These are phyloP conservation scores for Skeletonema tropicum DNA, from an alignment of 108 stramenopile genomes.

Conservation along the genomic window DNA sequence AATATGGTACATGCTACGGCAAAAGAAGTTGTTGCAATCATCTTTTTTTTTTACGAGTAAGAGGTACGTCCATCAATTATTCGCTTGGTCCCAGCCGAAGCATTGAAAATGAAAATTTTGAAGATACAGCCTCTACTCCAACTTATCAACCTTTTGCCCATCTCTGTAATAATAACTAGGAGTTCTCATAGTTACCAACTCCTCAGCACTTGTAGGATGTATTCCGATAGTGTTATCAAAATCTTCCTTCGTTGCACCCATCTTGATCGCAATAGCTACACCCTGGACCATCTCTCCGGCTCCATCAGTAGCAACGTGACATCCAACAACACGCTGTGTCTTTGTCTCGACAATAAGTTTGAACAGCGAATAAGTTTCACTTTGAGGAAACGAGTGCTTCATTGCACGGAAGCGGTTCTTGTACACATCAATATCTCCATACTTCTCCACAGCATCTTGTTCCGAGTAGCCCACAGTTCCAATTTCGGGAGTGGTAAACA, in stretches of 20 bases:
- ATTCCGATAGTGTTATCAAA: slow-evolving; percentile 79
- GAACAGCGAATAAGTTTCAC: slow-evolving; percentile 70
- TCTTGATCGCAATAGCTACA: slow-evolving; percentile 82
- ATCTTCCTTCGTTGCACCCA: slow-evolving; percentile 85
- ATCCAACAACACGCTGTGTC: slow-evolving; percentile 51
- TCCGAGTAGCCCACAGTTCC: slow-evolving; percentile 89
- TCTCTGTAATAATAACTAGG: slow-evolving; percentile 64
- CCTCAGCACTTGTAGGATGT: slow-evolving; percentile 82
- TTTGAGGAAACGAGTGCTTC: slow-evolving; percentile 77
- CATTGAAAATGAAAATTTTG: no score
- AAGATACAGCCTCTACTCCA: slow-evolving; percentile 4
- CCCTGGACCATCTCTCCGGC: slow-evolving; percentile 89
- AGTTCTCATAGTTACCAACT: slow-evolving; percentile 59
- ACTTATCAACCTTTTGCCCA: slow-evolving; percentile 58
- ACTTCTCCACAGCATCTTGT: slow-evolving; percentile 74
- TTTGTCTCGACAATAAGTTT: slow-evolving; percentile 72
- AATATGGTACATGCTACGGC: no score
- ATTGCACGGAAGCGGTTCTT: slow-evolving; percentile 71
- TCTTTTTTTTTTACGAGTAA: no score
- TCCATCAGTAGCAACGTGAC: slow-evolving; percentile 56
- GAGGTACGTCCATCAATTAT: no score
- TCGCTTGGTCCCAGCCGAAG: no score
- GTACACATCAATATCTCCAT: slow-evolving; percentile 76
- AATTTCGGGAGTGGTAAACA: slow-evolving; percentile 90
- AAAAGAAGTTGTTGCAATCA: no score